Evolutionary conservation across 2,329 filamentous ascomycete species (phyloP).

Genomic region (Myotisia sp.): DNA sequence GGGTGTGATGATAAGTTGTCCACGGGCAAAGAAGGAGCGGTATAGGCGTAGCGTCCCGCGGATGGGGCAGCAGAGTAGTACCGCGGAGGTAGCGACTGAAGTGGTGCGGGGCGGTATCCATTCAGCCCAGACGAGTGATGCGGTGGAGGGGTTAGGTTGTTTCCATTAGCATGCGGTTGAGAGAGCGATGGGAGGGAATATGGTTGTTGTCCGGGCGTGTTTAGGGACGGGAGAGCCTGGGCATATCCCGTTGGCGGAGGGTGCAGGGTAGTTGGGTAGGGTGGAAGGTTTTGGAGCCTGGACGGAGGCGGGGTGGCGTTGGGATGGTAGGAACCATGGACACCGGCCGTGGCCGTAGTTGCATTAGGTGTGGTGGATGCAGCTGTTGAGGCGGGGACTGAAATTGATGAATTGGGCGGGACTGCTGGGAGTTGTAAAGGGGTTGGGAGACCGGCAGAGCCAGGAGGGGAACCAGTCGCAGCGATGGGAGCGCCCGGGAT

Average conservation of each 20-base stretch:
- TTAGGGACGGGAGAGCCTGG: too few species aligned
- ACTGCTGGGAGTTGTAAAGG: conserved; percentile 1
- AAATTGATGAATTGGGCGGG: conserved; percentile 1
- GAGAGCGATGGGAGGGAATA: not conserved
- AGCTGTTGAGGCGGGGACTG: conserved; percentile 6
- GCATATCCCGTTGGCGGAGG: too few species aligned
- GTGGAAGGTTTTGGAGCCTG: too few species aligned
- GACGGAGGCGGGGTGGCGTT: not conserved
- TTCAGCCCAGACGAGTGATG: not conserved
- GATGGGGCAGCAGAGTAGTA: too few species aligned
- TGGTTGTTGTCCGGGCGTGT: not conserved
- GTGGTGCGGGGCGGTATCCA: not conserved
- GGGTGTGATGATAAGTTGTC: too few species aligned
- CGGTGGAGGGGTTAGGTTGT: not conserved
- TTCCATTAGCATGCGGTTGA: not conserved
- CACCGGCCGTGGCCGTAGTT: not conserved
- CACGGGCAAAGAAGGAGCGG: too few species aligned
- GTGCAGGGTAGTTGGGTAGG: too few species aligned
- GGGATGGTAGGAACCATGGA: conserved; percentile 1
- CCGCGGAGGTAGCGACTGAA: too few species aligned
- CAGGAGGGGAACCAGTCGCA: too few species aligned
- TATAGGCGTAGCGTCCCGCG: too few species aligned
- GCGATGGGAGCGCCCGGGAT: conserved; percentile 19
- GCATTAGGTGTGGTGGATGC: conserved; percentile 4
- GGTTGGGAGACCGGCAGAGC: conserved; percentile 2